Conservation (phyloP, 2,329 filamentous ascomycete genomes). For the Cordyceps sp. region DNA sequence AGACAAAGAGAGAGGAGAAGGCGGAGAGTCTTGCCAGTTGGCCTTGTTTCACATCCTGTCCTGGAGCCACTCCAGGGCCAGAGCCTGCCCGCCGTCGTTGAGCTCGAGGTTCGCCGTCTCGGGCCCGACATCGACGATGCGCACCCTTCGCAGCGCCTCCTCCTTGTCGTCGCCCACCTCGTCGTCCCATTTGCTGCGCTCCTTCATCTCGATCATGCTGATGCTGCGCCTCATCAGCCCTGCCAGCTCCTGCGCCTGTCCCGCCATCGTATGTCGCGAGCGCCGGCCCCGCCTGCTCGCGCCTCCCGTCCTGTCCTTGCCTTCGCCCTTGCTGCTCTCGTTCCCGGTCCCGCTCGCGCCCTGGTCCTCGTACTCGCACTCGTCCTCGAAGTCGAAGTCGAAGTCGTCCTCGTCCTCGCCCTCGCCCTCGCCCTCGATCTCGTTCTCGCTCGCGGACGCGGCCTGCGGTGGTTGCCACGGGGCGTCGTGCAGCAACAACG, state of each 20-base stretch:
- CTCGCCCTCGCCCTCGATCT: conserved; percentile 6
- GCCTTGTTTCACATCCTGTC: conserved; percentile 3
- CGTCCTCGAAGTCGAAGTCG: too few species aligned
- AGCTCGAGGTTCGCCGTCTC: conserved; percentile 11
- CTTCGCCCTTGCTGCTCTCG: too few species aligned
- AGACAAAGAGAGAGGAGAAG: too few species aligned
- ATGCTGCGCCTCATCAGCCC: conserved; percentile 32
- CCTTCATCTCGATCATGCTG: conserved; percentile 25
- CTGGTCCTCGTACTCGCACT: too few species aligned
- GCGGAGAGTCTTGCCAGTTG: too few species aligned
- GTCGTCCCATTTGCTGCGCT: conserved; percentile 23
- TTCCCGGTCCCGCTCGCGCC: too few species aligned
- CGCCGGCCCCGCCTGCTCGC: too few species aligned
- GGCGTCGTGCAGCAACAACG: conserved; percentile 30
- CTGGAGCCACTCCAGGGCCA: conserved; percentile 15
- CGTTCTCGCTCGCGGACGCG: too few species aligned
- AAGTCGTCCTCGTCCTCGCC: too few species aligned
- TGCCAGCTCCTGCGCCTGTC: conserved; percentile 30
- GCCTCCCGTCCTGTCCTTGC: too few species aligned
- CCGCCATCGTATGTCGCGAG: conserved; percentile 24
- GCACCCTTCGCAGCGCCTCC: conserved; percentile 21
- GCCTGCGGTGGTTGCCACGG: neutral
- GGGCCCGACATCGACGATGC: conserved; percentile 18
- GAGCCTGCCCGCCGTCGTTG: conserved; percentile 9
- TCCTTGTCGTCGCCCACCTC: conserved; percentile 15